phyloP scores from a whole-genome alignment of 129 eudicot genomes.

The Lonicera japonica region DNA sequence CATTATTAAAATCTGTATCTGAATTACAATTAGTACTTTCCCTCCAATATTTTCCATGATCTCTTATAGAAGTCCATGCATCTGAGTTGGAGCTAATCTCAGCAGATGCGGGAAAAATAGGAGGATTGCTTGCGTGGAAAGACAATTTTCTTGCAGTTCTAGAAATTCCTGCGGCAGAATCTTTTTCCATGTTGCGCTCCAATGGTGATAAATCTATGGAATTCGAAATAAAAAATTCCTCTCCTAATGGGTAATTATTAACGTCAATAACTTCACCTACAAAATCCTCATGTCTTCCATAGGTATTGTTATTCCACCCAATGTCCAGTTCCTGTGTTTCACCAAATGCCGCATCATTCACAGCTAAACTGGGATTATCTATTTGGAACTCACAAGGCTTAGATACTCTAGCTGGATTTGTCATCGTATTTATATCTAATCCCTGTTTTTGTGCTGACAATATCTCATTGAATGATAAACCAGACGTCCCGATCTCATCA shows the following conservation, averaged over 20 bases:
- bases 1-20: conserved; percentile 17
- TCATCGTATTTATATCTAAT: conserved; percentile 20
- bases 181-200: conserved; percentile 18
- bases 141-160: conserved; percentile 25
- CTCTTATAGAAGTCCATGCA: conserved; percentile 38
- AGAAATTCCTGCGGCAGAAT: conserved; percentile 12
- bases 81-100: conserved; percentile 37
- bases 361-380: conserved; percentile 14
- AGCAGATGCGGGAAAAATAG: conserved; percentile 37
- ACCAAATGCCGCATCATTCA: conserved; percentile 17
- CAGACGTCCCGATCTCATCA: conserved; percentile 22
- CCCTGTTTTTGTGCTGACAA: conserved; percentile 22
- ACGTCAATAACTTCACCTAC: conserved; percentile 71
- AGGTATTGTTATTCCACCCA: conserved; percentile 9
- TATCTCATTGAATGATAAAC: conserved; percentile 28
- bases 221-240: conserved; percentile 16
- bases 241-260: conserved; percentile 27
- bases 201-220: conserved; percentile 23
- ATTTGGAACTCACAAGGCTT: conserved; percentile 13
- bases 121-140: conserved; percentile 33
- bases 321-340: conserved; percentile 27
- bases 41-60: conserved; percentile 15
- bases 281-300: conserved; percentile 24
- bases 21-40: conserved; percentile 25
- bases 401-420: conserved; percentile 21